Conservation (phyloP, 2,329 filamentous ascomycete species). For the Diaporthe citri region DNA sequence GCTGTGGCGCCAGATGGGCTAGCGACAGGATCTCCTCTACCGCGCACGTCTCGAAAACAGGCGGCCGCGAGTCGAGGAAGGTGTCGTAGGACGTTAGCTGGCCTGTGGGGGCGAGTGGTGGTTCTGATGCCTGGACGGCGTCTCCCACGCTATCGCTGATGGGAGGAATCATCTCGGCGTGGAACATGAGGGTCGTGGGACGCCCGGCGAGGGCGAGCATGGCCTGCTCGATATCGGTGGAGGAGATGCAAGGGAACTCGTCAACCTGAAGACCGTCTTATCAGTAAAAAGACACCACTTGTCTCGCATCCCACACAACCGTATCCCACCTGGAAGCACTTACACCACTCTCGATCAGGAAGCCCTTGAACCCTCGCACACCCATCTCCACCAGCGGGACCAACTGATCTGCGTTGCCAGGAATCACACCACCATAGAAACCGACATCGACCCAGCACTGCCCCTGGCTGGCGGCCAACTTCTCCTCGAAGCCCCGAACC, state of each 20-base stretch:
- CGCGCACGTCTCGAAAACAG: slow-evolving; percentile 91
- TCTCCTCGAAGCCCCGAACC: slow-evolving; percentile 82
- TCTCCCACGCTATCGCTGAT: slow-evolving; percentile 84
- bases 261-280: slow-evolving; percentile 73
- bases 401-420: slow-evolving; percentile 86
- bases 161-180: slow-evolving; percentile 97
- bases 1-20: slow-evolving; percentile 81
- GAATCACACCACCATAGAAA: slow-evolving; percentile 95
- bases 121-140: slow-evolving; percentile 76
- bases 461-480: slow-evolving; percentile 83
- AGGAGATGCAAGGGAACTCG: slow-evolving; percentile 93
- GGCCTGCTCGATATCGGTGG: slow-evolving; percentile 81
- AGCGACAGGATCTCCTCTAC: slow-evolving; percentile 88
- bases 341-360: slow-evolving; percentile 96
- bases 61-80: slow-evolving; percentile 91
- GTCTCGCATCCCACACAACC: not conserved
- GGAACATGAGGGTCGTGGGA: slow-evolving; percentile 96
- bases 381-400: slow-evolving; percentile 85
- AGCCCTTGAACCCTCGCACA: slow-evolving; percentile 96
- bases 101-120: slow-evolving; percentile 78
- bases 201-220: slow-evolving; percentile 85
- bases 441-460: slow-evolving; percentile 99
- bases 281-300: not conserved
- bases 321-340: slow-evolving; percentile 52
- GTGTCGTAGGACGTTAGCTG: slow-evolving; percentile 85